Evolutionary conservation across 495 filamentous ascomycete genomes (phyloP).

Genomic region (Neurospora sp.): DNA sequence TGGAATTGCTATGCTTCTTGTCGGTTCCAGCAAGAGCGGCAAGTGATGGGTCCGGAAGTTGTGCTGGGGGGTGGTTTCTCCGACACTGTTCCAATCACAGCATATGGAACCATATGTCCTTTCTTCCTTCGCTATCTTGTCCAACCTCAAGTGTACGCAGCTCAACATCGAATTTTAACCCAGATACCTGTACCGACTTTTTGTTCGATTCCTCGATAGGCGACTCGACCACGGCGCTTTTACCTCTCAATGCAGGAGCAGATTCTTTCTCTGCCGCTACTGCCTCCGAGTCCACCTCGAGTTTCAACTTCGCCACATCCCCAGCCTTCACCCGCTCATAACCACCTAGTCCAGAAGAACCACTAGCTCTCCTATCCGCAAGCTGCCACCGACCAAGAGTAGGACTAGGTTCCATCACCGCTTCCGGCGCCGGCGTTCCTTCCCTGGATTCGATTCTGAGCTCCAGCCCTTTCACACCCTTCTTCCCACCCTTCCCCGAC

Average conservation of each 20-base stretch:
- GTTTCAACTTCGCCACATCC: not conserved
- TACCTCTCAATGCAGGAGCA: not conserved
- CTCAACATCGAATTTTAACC: slow-evolving; percentile 19
- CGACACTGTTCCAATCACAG: not conserved
- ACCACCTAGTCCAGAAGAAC: not conserved
- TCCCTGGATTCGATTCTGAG: not conserved
- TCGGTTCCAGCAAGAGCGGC: not conserved
- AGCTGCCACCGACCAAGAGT: slow-evolving; percentile 15
- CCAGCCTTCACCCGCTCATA: not conserved
- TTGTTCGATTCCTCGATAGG: slow-evolving; percentile 4
- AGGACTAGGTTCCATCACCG: slow-evolving; percentile 16
- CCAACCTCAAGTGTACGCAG: not conserved
- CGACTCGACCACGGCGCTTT: not conserved
- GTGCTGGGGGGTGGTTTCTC: no score
- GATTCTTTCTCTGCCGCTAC: not conserved
- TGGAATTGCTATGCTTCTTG: slow-evolving; percentile 14
- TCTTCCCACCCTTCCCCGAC: not conserved
- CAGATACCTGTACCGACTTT: slow-evolving; percentile 8
- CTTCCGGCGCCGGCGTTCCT: slow-evolving; percentile 6
- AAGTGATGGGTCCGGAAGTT: not conserved
- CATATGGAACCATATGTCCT: not conserved
- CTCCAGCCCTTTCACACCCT: not conserved
- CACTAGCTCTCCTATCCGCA: not conserved
- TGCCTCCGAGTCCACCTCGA: not conserved
- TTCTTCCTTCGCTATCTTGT: not conserved